phyloP scores from a whole-genome alignment of 208 protist genomes.

The Histomonas meleagridis region DNA sequence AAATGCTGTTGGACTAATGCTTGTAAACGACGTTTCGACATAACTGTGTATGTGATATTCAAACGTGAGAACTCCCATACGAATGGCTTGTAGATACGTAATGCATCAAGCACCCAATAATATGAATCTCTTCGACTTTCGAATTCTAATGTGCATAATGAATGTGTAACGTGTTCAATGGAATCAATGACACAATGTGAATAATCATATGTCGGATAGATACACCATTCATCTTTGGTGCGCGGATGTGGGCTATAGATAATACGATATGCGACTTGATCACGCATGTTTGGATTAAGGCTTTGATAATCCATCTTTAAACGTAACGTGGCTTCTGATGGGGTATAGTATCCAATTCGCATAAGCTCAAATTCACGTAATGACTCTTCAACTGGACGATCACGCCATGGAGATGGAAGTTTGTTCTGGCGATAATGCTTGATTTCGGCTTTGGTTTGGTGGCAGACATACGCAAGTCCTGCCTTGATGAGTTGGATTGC shows the following conservation, averaged over 20 bases:
- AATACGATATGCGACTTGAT: conserved; percentile 94
- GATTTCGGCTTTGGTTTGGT: conserved; percentile 82
- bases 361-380: conserved; percentile 65
- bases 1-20: conserved; percentile 41
- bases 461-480: conserved; percentile 60
- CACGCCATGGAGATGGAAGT: conserved; percentile 53
- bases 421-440: conserved; percentile 56
- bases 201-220: conserved; percentile 99
- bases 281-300: conserved; percentile 90
- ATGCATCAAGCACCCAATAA: conserved; percentile 55
- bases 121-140: conserved; percentile 64
- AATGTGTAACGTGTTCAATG: conserved; percentile 98
- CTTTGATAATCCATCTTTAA: conserved; percentile 91
- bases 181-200: conserved; percentile 97
- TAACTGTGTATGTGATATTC: conserved; percentile 55
- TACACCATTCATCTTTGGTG: conserved; percentile 81
- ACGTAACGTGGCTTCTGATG: conserved; percentile 85
- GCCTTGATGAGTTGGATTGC: conserved; percentile 88
- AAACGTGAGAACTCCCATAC: conserved; percentile 58
- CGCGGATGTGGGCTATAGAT: conserved; percentile 74
- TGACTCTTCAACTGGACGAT: conserved; percentile 60
- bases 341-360: conserved; percentile 69
- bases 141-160: conserved; percentile 98
- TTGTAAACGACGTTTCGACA: conserved; percentile 56
- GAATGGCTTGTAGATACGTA: conserved; percentile 55